Conservation (phyloP, 1,284 basidiomycete species). For the Agaricales sp. region DNA sequence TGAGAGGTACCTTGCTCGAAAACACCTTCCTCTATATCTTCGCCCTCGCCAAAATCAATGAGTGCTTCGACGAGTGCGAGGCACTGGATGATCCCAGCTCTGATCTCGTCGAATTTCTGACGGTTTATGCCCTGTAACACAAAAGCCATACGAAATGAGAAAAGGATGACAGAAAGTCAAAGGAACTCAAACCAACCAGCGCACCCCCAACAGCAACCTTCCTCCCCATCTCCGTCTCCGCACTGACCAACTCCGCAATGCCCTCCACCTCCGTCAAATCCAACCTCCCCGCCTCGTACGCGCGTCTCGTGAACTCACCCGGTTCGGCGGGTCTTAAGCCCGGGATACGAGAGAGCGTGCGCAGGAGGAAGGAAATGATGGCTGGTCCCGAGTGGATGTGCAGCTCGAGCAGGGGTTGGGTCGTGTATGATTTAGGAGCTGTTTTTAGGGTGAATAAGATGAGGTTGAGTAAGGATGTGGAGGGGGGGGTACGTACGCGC, state of each 20-base stretch:
- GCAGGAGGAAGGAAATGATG: conserved; percentile 58
- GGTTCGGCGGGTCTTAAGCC: conserved; percentile 68
- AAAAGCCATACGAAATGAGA: neutral
- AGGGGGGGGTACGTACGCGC: conserved; percentile 25
- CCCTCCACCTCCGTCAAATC: conserved; percentile 84
- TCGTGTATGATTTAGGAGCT: conserved; percentile 74
- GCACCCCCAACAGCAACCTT: conserved; percentile 61
- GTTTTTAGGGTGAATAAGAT: conserved; percentile 3
- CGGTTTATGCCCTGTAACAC: conserved; percentile 44
- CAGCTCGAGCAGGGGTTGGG: conserved; percentile 75
- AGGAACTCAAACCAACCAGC: conserved; percentile 31
- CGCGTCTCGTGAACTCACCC: conserved; percentile 82
- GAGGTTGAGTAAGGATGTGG: neutral
- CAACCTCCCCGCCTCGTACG: conserved; percentile 68
- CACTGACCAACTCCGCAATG: conserved; percentile 73
- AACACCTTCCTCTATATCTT: conserved; percentile 73
- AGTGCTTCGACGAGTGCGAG: conserved; percentile 77
- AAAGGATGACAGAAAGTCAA: conserved; percentile 1
- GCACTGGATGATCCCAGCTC: conserved; percentile 55
- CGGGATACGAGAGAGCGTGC: conserved; percentile 47
- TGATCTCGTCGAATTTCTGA: conserved; percentile 50
- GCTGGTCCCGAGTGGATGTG: conserved; percentile 86
- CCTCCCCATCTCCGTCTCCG: conserved; percentile 77
- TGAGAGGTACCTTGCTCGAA: conserved; percentile 44
- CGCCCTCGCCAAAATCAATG: conserved; percentile 87